phyloP scores from a whole-genome alignment of 495 filamentous ascomycete genomes.

The Hypoxylon subgilvum region DNA sequence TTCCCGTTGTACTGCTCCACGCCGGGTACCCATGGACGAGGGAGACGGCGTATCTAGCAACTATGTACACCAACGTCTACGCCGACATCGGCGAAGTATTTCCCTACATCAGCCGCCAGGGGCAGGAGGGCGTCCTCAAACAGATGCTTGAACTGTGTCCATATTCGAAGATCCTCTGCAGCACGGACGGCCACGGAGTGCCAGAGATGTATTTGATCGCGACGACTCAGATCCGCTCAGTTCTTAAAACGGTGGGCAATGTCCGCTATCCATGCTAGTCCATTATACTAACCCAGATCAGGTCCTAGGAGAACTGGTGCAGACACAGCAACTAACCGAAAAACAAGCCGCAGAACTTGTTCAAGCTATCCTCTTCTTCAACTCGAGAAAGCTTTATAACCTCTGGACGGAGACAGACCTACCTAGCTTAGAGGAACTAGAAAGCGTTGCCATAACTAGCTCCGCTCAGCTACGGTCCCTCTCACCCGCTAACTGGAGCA shows the following conservation, averaged over 20 bases:
- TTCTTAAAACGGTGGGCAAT: slow-evolving; percentile 63
- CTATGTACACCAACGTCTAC: slow-evolving; percentile 81
- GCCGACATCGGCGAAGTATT: slow-evolving; percentile 88
- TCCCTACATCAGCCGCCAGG: slow-evolving; percentile 78
- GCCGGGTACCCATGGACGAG: slow-evolving; percentile 84
- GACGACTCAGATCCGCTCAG: slow-evolving; percentile 77
- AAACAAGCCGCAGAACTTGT: slow-evolving; percentile 63
- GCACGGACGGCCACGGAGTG: slow-evolving; percentile 82
- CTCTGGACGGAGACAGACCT: slow-evolving; percentile 42
- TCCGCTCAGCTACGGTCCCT: slow-evolving; percentile 6
- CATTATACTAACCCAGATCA: slow-evolving; percentile 32
- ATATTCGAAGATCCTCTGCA: slow-evolving; percentile 79
- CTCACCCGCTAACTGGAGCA: slow-evolving; percentile 42
- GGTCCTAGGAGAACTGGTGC: slow-evolving; percentile 68
- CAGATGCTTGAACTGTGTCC: slow-evolving; percentile 80
- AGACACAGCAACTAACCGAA: slow-evolving; percentile 60
- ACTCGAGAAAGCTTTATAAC: slow-evolving; percentile 70
- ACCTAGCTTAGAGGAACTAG: slow-evolving; percentile 6
- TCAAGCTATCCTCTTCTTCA: slow-evolving; percentile 70
- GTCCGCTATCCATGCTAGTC: neutral
- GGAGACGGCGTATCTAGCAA: slow-evolving; percentile 82
- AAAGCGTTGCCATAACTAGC: neutral
- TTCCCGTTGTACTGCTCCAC: slow-evolving; percentile 82
- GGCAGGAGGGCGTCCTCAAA: slow-evolving; percentile 74
- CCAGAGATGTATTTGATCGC: slow-evolving; percentile 85